phyloP scores from a whole-genome alignment of 2,329 filamentous ascomycete species.

The Byssothecium circinans region DNA sequence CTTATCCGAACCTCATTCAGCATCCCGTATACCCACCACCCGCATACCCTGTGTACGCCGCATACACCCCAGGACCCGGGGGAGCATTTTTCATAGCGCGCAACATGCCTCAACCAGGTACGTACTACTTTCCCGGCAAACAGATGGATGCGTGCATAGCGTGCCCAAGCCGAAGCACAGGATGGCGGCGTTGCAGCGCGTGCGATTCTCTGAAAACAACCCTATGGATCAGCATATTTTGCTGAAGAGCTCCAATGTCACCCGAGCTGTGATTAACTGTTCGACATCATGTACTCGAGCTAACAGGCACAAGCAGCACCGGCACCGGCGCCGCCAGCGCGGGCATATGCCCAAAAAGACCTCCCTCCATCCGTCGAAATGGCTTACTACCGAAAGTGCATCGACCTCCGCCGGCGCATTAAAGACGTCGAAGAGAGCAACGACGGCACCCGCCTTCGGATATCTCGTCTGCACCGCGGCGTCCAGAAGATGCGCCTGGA shows the following conservation, averaged over 20 bases:
- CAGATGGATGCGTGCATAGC: conserved; percentile 1
- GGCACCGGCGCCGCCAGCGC: conserved; percentile 19
- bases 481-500: conserved; percentile 91
- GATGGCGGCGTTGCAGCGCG: background rate
- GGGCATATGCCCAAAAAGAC: conserved; percentile 40
- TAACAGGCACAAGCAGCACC: background rate
- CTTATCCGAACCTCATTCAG: background rate
- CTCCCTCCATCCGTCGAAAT: conserved; percentile 90
- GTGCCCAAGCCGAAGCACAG: background rate
- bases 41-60: background rate
- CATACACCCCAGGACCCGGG: background rate
- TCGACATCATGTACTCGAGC: background rate
- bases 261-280: background rate
- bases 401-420: conserved; percentile 87
- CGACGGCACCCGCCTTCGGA: conserved; percentile 76
- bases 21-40: background rate
- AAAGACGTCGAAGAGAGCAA: conserved; percentile 92
- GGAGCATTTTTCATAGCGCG: background rate
- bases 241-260: no score
- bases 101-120: conserved; percentile 17
- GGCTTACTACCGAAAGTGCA: conserved; percentile 94
- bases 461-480: conserved; percentile 77
- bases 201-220: background rate
- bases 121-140: conserved; percentile 3
- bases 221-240: background rate